Conservation (phyloP, 768 basidiomycete genomes). For the Mycena vitilis region DNA sequence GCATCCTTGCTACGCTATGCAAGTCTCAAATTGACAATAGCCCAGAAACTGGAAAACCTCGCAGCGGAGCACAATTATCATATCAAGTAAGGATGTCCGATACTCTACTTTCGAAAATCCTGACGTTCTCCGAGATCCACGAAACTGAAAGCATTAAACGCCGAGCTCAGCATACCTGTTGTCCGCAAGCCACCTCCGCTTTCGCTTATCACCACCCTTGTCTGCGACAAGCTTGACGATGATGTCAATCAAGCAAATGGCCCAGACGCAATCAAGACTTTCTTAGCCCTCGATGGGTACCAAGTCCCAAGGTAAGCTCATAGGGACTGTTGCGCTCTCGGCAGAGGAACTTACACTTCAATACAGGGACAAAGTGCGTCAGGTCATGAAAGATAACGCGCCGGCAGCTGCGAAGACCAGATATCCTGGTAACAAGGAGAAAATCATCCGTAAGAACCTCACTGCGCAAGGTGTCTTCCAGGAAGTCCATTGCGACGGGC, state of each 20-base stretch:
- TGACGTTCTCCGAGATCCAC: neutral
- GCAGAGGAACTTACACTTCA: too few species aligned
- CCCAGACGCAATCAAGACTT: constrained; percentile 5
- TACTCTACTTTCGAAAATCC: neutral
- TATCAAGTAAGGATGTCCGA: neutral
- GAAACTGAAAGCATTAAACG: constrained; percentile 14
- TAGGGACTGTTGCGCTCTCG: too few species aligned
- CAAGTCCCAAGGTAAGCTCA: constrained; percentile 7
- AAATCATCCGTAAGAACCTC: constrained; percentile 2
- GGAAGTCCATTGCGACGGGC: constrained; percentile 16
- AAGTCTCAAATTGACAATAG: neutral
- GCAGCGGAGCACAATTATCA: constrained; percentile 4
- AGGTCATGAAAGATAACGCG: constrained; percentile 2
- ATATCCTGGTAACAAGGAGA: neutral
- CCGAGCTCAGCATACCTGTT: constrained; percentile 1
- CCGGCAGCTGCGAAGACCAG: neutral
- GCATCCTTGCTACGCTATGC: neutral
- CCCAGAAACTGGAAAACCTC: neutral
- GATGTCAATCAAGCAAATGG: constrained; percentile 6
- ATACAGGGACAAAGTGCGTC: neutral
- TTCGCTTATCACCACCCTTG: constrained; percentile 5
- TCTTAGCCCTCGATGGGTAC: constrained; percentile 3
- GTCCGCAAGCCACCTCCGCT: constrained; percentile 17
- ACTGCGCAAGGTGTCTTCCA: constrained; percentile 10
- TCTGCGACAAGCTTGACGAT: neutral